Conservation (phyloP, 1,284 basidiomycete genomes). For the Jaminaea rosea region DNA sequence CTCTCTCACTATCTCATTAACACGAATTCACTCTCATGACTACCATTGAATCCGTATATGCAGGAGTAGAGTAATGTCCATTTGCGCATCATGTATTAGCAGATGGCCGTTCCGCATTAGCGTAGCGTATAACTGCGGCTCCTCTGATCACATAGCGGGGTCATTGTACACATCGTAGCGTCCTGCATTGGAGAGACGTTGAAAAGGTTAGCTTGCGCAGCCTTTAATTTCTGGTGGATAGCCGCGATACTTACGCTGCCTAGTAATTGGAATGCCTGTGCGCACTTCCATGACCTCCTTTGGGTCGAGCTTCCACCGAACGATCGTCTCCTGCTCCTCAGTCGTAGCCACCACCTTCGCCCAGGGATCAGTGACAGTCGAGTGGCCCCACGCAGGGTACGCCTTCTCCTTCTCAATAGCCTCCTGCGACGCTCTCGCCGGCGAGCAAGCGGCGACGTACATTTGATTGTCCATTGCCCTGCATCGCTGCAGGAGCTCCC, state of each 20-base stretch:
- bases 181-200: neutral
- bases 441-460: constrained; percentile 89
- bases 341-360: constrained; percentile 73
- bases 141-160: neutral
- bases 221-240: neutral
- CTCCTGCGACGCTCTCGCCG: constrained; percentile 69
- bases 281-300: constrained; percentile 27
- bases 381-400: constrained; percentile 44
- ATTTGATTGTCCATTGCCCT: constrained; percentile 93
- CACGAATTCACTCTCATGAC: too few relatives aligned
- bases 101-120: too few relatives aligned
- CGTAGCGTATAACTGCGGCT: too few relatives aligned
- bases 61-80: too few relatives aligned
- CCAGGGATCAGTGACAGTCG: constrained; percentile 49
- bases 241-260: constrained; percentile 14
- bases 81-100: too few relatives aligned
- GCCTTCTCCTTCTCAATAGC: constrained; percentile 29
- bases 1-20: too few relatives aligned
- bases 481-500: constrained; percentile 82
- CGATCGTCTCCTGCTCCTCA: constrained; percentile 67
- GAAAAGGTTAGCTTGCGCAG: neutral
- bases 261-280: constrained; percentile 30
- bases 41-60: too few relatives aligned
- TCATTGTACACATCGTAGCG: constrained; percentile 8
- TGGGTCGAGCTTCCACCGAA: constrained; percentile 48